Evolutionary conservation across 768 basidiomycete genomes (phyloP), one percentile per base, ranked within the genome.

Genomic region (Termitomyces sp.): DNA sequence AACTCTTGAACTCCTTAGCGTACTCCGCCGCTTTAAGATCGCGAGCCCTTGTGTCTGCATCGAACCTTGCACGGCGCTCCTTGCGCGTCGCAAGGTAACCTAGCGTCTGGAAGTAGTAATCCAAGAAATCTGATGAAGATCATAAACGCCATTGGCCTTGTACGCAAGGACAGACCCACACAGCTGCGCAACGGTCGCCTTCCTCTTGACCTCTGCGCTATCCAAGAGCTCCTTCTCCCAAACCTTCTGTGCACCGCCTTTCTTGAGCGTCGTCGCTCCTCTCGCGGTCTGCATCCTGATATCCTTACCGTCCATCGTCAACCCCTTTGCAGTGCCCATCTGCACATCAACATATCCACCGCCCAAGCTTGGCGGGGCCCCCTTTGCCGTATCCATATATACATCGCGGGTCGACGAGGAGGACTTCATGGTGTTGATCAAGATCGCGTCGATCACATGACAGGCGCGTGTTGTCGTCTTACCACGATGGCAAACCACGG

Each of bases 31-130:
- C 68, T 45, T 70, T 73, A n/a, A 88, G 69, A 49, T 81, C 74
- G 31, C 96, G 88, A 11, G 80, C 73, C 3, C 79, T 64, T 4
- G 94, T 95, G 63, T 97, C 94, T 15, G 78, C 73, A 66, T 96
- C 89, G 70, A 98, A 98, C 52, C 78, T 83, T 16, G 83, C 69
- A 27, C 94, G 82, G 23, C 97, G 86, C 43, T 93, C 86, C 68
- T 93, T 94, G 23, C 97, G 84, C 18, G 87, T 72, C 7, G 88
- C 84, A 55, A 98, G 79, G 71, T 98, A 98, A 16, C 92, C 93
- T 35, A 99, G 80, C 1, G 85, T 81, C 67, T 98, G 93, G 68
- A 99, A 99, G 74, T 99, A 99, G 68, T 99, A 98, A 71, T 98
- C 96, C 48, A 97, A 82, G 73, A 98, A 98, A 76, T 91, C 94